phyloP scores from a whole-genome alignment of 106 monocot species.

The Dioscorea alata region DNA sequence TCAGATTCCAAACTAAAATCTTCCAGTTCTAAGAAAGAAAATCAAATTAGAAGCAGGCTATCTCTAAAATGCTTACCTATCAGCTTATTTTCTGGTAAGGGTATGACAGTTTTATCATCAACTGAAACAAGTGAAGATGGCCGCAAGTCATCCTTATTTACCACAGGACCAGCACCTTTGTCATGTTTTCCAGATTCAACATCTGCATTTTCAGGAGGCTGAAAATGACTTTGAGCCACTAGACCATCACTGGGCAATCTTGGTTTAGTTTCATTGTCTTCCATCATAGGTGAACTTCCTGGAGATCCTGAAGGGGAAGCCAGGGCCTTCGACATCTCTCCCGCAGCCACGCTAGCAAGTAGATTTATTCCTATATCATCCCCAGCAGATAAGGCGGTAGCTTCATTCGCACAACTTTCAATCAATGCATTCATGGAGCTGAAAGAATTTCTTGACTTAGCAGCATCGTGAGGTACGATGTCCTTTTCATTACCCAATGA shows the following conservation, averaged over 20 bases:
- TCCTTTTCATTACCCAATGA: slow-evolving; percentile 37
- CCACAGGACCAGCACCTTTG: slow-evolving; percentile 10
- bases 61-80: slow-evolving; percentile 6
- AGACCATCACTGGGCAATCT: slow-evolving; percentile 20
- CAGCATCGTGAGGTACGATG: slow-evolving; percentile 12
- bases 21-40: slow-evolving; percentile 13
- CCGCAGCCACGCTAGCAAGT: slow-evolving; percentile 82
- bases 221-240: slow-evolving; percentile 5
- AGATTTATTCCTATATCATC: slow-evolving; percentile 79
- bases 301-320: slow-evolving; percentile 41
- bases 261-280: slow-evolving; percentile 33
- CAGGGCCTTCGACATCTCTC: slow-evolving; percentile 57
- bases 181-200: slow-evolving; percentile 21
- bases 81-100: slow-evolving; percentile 17
- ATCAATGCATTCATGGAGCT: slow-evolving; percentile 68
- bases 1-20: slow-evolving; percentile 7
- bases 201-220: slow-evolving; percentile 23
- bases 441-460: slow-evolving; percentile 37
- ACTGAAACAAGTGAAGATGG: background rate
- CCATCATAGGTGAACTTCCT: slow-evolving; percentile 21
- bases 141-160: slow-evolving; percentile 16
- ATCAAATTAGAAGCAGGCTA: slow-evolving; percentile 11
- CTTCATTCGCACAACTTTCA: slow-evolving; percentile 68
- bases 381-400: slow-evolving; percentile 35
- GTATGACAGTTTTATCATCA: slow-evolving; percentile 3